Percentiles rank a stretch among this genome's conserved stretches.
These are phyloP conservation scores for Vickermania spadyakhi DNA, from an alignment of 208 protist species.

Conservation along the genomic window DNA sequence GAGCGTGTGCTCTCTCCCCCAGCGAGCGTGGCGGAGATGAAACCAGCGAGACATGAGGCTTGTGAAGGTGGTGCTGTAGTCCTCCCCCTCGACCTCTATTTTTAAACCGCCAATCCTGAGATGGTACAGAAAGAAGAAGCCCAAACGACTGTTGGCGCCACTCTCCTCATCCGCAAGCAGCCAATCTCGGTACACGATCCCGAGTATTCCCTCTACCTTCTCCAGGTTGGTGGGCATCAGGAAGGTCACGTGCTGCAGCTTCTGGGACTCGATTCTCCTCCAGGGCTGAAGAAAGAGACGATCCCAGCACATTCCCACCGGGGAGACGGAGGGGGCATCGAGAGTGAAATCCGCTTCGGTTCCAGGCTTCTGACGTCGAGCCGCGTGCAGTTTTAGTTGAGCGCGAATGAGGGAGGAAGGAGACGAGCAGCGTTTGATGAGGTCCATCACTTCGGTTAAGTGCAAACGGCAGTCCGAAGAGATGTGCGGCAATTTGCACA, in stretches of 20 bases:
- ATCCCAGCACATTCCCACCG: conserved; percentile 28
- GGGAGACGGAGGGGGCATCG: not conserved
- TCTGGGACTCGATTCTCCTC: conserved; percentile 37
- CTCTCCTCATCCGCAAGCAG: conserved; percentile 71
- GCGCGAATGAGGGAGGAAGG: conserved; percentile 32
- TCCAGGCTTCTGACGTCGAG: conserved; percentile 1
- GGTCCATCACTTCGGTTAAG: conserved; percentile 36
- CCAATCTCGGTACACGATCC: conserved; percentile 54
- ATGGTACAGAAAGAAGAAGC: conserved; percentile 83
- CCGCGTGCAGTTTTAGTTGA: conserved; percentile 45
- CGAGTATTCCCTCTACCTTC: conserved; percentile 30
- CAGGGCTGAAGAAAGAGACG: conserved; percentile 37
- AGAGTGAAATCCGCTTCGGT: not conserved
- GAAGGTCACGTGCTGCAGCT: conserved; percentile 39
- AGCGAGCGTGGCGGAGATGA: conserved; percentile 63
- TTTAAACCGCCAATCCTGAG: conserved; percentile 23
- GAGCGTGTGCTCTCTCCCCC: conserved; percentile 37
- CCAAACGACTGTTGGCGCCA: conserved; percentile 56
- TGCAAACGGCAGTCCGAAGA: conserved; percentile 55
- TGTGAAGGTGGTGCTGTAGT: conserved; percentile 23
- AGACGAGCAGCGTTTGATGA: conserved; percentile 45
- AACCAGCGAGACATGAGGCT: conserved; percentile 60
- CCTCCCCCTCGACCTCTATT: conserved; percentile 14
- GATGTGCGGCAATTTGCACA: conserved; percentile 79
- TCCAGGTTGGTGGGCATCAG: conserved; percentile 14